Base-by-base conservation (phyloP, 805 yeast species). In the Schwanniomyces yamadae region DNA sequence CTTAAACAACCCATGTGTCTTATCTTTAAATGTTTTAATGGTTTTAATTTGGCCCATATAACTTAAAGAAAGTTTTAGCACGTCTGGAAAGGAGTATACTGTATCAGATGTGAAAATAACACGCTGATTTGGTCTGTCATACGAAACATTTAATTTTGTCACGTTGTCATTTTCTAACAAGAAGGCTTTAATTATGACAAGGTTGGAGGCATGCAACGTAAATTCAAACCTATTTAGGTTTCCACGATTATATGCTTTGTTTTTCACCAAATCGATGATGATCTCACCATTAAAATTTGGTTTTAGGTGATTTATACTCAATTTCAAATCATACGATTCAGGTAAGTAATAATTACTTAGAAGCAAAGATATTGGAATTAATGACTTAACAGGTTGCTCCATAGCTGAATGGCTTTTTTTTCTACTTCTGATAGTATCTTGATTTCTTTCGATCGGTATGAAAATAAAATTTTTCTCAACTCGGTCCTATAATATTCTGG, bases 1-100 rank as follows among this genome's bases (percentile, higher is more conserved):
- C 48, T 79, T 80, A 66, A 80, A 84, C 1, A 84, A 54, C 23
- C 93, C 93, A 31, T 57, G 63, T 0, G 90, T 83, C 30, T 49
- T 52, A 44, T 82, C 88, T 23, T 65, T 59, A 48, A 61, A 76
- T 0, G 84, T 75, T 40, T 69, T 63, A 33, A 77, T 71, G 11
- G 66, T 53, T 37, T 70, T 70, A 26, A 80, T 56, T 37, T 71
- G 72, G 2, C 83, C 87, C 39, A 77, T 49, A 40, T 71, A 82
- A 8, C 53, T 50, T 22, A 79, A 38, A 22, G 33, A 29, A 23
- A 63, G 39, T 33, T 17, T 28, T n/a, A 19, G 23, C 32, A 29
- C 19, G 41, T 34, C n/a, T 9, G 30, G 19, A 19, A 24, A 21
- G 16, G 10, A 16, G 11, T 50, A 1, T 45, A 6, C 18, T 11